Percentiles rank a stretch among this genome's conserved stretches.
phyloP scores from a whole-genome alignment of 352 stramenopile species.

The Globisporangium sylvaticum region DNA sequence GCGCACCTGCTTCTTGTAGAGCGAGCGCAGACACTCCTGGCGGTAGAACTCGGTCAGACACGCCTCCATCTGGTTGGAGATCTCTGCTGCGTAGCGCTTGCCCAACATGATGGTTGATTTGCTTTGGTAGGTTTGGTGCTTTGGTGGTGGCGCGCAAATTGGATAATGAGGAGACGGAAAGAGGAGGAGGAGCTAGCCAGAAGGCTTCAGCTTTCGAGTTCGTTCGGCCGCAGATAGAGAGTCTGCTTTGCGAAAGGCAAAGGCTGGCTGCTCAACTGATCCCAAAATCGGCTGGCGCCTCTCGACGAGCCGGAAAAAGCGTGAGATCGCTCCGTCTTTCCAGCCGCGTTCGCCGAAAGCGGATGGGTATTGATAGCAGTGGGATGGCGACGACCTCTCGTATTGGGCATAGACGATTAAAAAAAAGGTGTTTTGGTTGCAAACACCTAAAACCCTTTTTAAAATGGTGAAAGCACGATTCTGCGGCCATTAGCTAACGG shows the following conservation, averaged over 20 bases:
- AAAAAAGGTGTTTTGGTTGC: too few species aligned
- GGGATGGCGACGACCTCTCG: neutral
- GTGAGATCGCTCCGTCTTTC: slow-evolving; percentile 12
- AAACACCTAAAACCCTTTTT: too few species aligned
- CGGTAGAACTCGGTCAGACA: slow-evolving; percentile 82
- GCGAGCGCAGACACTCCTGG: slow-evolving; percentile 68
- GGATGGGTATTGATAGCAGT: slow-evolving; percentile 13
- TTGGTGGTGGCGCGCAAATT: slow-evolving; percentile 36
- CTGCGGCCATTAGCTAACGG: slow-evolving; percentile 5
- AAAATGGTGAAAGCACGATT: neutral
- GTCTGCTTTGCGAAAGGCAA: neutral
- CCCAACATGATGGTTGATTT: slow-evolving; percentile 37
- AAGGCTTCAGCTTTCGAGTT: slow-evolving; percentile 8
- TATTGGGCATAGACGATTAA: too few species aligned
- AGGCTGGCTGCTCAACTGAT: neutral
- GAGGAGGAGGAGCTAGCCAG: neutral
- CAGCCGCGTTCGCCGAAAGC: slow-evolving; percentile 15
- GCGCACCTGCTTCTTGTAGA: slow-evolving; percentile 64
- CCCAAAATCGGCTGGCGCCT: neutral
- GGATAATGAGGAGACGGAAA: slow-evolving; percentile 24
- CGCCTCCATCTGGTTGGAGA: slow-evolving; percentile 45
- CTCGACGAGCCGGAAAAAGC: slow-evolving; percentile 8
- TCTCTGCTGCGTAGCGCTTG: slow-evolving; percentile 69
- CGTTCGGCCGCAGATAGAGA: neutral
- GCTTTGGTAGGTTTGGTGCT: slow-evolving; percentile 10